Percentiles rank a stretch among this genome's conserved stretches.
phyloP scores from a whole-genome alignment of 2,329 filamentous ascomycete species.

The Albifimbria verrucaria region DNA sequence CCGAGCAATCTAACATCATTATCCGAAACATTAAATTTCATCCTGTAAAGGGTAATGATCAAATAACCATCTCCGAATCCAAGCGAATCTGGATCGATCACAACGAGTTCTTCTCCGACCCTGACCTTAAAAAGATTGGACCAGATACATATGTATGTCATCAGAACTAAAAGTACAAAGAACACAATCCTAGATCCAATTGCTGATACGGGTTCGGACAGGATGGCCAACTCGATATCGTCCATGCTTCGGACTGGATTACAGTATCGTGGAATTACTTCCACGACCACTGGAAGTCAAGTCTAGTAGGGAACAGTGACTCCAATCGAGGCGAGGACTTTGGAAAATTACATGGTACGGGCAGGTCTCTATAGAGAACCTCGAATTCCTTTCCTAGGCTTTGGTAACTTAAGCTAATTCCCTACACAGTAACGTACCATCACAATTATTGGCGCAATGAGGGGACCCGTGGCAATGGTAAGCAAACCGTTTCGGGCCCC shows the following conservation, averaged over 20 bases:
- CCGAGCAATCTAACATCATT: conserved; percentile 34
- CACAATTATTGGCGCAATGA: conserved; percentile 46
- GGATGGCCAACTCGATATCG: conserved; percentile 44
- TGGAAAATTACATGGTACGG: conserved; percentile 34
- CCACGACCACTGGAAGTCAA: conserved; percentile 46
- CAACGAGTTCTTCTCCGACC: conserved; percentile 41
- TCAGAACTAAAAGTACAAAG: not conserved
- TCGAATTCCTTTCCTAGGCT: not conserved
- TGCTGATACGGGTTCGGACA: conserved; percentile 8
- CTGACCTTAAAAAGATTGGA: conserved; percentile 22
- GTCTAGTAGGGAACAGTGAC: conserved; percentile 39
- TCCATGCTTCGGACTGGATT: conserved; percentile 40
- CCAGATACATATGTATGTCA: conserved; percentile 32
- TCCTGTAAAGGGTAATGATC: conserved; percentile 36
- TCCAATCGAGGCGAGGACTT: conserved; percentile 36
- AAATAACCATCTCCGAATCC: conserved; percentile 39
- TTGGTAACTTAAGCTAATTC: not conserved
- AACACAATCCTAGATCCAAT: not conserved
- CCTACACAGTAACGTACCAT: conserved; percentile 38
- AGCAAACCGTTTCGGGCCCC: not conserved
- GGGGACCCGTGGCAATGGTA: conserved; percentile 41
- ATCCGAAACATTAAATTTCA: conserved; percentile 34
- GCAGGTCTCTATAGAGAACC: too few species aligned
- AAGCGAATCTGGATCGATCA: conserved; percentile 46
- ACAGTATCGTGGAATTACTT: conserved; percentile 48